Conservation (phyloP, 495 filamentous ascomycete genomes). For the Sordaria brevicollis region DNA sequence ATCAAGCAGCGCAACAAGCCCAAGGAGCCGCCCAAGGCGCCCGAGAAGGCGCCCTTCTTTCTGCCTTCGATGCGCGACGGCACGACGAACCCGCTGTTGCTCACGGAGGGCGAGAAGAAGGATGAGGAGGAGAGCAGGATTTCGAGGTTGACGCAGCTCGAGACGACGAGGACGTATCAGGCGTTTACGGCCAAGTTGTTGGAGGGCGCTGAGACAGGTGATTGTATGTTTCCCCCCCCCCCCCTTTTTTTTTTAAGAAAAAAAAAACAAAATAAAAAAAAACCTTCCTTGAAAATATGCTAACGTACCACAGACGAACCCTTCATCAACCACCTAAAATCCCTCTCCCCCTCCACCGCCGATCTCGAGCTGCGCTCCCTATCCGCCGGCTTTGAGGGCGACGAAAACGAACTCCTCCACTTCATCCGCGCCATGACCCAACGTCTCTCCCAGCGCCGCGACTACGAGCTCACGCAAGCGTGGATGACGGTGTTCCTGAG, state of each 20-base stretch:
- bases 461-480: conserved; percentile 88
- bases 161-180: conserved; percentile 29
- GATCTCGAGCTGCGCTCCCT: conserved; percentile 85
- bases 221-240: conserved; percentile 36
- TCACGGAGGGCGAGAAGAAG: conserved; percentile 11
- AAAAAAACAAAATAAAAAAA: conserved; percentile 12
- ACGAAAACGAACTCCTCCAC: conserved; percentile 38
- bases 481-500: conserved; percentile 93
- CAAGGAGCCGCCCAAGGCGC: conserved; percentile 77
- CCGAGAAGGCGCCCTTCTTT: conserved; percentile 95
- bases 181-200: conserved; percentile 54
- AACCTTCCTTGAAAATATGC: too few species aligned
- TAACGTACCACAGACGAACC: conserved; percentile 30
- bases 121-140: conserved; percentile 4
- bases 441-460: conserved; percentile 52
- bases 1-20: conserved; percentile 94
- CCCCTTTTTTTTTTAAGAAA: background rate
- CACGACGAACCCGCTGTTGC: conserved; percentile 8
- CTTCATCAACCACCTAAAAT: conserved; percentile 67
- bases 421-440: conserved; percentile 70
- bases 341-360: conserved; percentile 66
- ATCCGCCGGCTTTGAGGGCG: conserved; percentile 29
- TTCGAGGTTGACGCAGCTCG: conserved; percentile 31
- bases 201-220: conserved; percentile 29
- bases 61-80: conserved; percentile 54